phyloP scores from a whole-genome alignment of 148 eudicot species.

The Suaeda aralocaspica region DNA sequence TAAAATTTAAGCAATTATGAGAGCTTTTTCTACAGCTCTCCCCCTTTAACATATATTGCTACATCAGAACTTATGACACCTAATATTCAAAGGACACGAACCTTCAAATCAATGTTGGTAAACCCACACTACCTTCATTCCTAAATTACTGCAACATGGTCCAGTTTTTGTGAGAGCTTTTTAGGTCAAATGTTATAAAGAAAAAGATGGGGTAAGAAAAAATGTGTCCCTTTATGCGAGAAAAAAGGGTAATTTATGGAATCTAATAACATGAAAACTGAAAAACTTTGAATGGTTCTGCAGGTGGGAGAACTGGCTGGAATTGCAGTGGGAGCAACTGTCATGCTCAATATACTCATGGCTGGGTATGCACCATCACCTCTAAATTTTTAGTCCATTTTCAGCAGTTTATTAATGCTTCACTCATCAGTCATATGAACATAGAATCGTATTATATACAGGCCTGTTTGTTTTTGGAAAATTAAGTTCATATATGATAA shows the following conservation, averaged over 20 bases:
- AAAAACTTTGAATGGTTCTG: constrained; percentile 14
- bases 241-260: background rate
- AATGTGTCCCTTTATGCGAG: too few relatives aligned
- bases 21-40: background rate
- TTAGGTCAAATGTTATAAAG: too few relatives aligned
- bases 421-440: background rate
- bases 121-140: background rate
- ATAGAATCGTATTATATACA: background rate
- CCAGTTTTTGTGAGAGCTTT: too few relatives aligned
- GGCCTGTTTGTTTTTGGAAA: background rate
- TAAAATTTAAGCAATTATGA: background rate
- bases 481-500: too few relatives aligned
- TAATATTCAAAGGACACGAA: background rate
- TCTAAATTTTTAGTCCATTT: constrained; percentile 9
- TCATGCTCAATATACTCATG: constrained; percentile 92
- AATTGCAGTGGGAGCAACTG: constrained; percentile 97
- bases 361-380: constrained; percentile 58
- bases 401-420: background rate
- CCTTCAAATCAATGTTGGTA: background rate
- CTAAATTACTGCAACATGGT: too few relatives aligned
- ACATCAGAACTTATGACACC: too few relatives aligned
- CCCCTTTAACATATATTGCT: too few relatives aligned
- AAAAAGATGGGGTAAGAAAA: too few relatives aligned
- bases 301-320: constrained; percentile 96
- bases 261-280: constrained; percentile 17